Evolutionary conservation across 108 stramenopile species (phyloP).

Genomic region (Discostella stelligeroides): DNA sequence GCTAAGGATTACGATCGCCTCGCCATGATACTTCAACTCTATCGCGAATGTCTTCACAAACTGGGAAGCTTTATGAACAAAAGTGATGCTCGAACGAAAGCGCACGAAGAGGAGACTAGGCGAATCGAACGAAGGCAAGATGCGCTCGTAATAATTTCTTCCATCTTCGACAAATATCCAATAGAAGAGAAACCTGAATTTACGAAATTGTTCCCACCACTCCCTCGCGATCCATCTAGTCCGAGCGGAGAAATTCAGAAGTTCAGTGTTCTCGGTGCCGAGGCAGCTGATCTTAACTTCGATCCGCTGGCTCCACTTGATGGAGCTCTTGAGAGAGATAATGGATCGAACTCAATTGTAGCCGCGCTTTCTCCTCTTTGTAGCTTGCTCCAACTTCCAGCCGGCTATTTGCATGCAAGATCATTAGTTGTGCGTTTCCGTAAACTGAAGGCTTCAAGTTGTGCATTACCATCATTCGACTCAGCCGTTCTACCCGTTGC

Average conservation of each 20-base stretch:
- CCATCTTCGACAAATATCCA: constrained; percentile 62
- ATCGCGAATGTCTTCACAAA: constrained; percentile 54
- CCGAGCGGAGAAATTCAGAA: constrained; percentile 3
- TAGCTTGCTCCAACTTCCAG: constrained; percentile 65
- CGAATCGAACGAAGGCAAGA: constrained; percentile 73
- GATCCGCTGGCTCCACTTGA: constrained; percentile 76
- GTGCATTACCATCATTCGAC: constrained; percentile 62
- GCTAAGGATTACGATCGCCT: constrained; percentile 70
- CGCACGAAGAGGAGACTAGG: constrained; percentile 53
- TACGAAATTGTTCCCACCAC: constrained; percentile 64
- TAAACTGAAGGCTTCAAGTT: constrained; percentile 40
- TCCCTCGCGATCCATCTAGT: constrained; percentile 48
- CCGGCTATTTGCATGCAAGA: constrained; percentile 76
- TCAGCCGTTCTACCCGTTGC: constrained; percentile 61
- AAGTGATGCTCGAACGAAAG: constrained; percentile 35
- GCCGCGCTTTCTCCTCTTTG: constrained; percentile 77
- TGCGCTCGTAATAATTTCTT: constrained; percentile 70
- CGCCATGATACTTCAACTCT: constrained; percentile 55
- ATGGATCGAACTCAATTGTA: constrained; percentile 35
- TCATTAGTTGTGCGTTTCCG: constrained; percentile 60
- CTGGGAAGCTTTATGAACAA: constrained; percentile 33
- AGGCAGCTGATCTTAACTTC: constrained; percentile 41
- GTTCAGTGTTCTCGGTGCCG: constrained; percentile 33
- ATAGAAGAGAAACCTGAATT: constrained; percentile 55
- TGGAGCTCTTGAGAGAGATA: constrained; percentile 31